Base-by-base conservation (phyloP, 2,329 filamentous ascomycete genomes). In the Rutstroemia sp. region DNA sequence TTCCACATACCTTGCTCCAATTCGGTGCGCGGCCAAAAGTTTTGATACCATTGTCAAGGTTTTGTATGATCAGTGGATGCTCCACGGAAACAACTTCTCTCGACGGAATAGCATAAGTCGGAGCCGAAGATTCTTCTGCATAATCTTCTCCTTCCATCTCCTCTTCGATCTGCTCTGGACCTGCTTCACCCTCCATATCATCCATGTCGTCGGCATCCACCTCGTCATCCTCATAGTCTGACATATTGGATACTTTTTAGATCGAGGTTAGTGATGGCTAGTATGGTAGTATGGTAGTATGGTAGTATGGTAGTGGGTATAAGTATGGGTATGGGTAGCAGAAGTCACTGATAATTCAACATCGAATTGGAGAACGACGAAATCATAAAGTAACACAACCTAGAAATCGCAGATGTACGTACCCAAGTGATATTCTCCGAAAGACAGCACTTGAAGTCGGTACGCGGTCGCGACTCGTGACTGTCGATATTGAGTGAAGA, bases 41-140 rank as follows among this genome's bases (percentile, higher is more conserved):
- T 46, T 77, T 74, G 62, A 88, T 74, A 58, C 77, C 85, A 66
- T 79, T 83, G 66, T 86, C 80, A 56, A 86, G 68, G 69, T 87
- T 82, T 66, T 78, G 79, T 65, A 88, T 72, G 54, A 87, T 77
- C 67, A 81, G 83, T 52, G 85, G 85, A 71, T 88, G 85, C 66
- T 88, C 85, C 48, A 88, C 75, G 59, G 77, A 78, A 54, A 85
- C 75, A 49, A 87, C 73, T 52, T 76, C 73, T 59, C 76, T 73
- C 39, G 71, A 63, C 2, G 81, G 79, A 41, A 87, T 73, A 8
- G 66, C 58, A 65, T 79, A 79, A 67, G 74, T 76, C 0, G 79
- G 76, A 42, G 67, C 67, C n/a, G 52, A 55, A 42, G 27, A 18
- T 8, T 54, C 52, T 34, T 55, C 45, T 49, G 49, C 46, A 21